Percentiles rank a stretch among this genome's conserved stretches.
Evolutionary conservation across 2,329 filamentous ascomycete species (phyloP).

Genomic region (Penicillium sp.): DNA sequence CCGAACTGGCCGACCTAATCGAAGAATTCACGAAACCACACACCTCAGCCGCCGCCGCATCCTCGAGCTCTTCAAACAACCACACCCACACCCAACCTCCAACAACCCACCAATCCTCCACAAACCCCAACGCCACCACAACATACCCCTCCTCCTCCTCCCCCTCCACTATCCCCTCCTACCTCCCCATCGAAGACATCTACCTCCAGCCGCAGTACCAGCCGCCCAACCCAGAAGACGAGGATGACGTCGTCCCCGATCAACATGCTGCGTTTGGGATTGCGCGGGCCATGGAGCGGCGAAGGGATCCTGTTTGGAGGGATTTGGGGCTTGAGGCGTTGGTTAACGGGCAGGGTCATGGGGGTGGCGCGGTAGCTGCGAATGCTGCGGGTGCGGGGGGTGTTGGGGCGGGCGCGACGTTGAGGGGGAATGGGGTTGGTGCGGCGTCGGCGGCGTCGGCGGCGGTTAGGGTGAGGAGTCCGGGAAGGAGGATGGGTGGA

Average conservation of each 20-base stretch:
- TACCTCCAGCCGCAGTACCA: slow-evolving; percentile 62
- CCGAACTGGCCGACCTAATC: slow-evolving; percentile 52
- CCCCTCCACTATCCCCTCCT: slow-evolving; percentile 41
- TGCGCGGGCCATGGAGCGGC: slow-evolving; percentile 60
- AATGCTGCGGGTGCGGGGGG: slow-evolving; percentile 23
- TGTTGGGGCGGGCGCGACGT: slow-evolving; percentile 14
- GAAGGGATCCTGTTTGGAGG: slow-evolving; percentile 58
- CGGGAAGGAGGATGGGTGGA: slow-evolving; percentile 42
- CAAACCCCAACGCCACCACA: slow-evolving; percentile 20
- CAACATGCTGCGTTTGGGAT: slow-evolving; percentile 70
- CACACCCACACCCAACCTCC: slow-evolving; percentile 18
- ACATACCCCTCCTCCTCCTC: slow-evolving; percentile 37
- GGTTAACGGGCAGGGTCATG: slow-evolving; percentile 40
- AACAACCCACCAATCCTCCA: slow-evolving; percentile 15
- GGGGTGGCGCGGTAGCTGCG: slow-evolving; percentile 11
- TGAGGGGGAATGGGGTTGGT: slow-evolving; percentile 24
- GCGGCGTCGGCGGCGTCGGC: slow-evolving; percentile 18
- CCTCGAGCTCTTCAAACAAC: slow-evolving; percentile 9
- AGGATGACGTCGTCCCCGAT: slow-evolving; percentile 68
- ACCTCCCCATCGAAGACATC: slow-evolving; percentile 61
- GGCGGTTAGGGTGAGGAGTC: slow-evolving; percentile 30
- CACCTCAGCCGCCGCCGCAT: slow-evolving; percentile 28
- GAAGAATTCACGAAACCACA: slow-evolving; percentile 54
- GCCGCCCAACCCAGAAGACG: slow-evolving; percentile 66
- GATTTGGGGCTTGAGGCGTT: slow-evolving; percentile 60